These are phyloP conservation scores for Panus rudis DNA, from an alignment of 768 basidiomycete genomes.

Conservation along the genomic window DNA sequence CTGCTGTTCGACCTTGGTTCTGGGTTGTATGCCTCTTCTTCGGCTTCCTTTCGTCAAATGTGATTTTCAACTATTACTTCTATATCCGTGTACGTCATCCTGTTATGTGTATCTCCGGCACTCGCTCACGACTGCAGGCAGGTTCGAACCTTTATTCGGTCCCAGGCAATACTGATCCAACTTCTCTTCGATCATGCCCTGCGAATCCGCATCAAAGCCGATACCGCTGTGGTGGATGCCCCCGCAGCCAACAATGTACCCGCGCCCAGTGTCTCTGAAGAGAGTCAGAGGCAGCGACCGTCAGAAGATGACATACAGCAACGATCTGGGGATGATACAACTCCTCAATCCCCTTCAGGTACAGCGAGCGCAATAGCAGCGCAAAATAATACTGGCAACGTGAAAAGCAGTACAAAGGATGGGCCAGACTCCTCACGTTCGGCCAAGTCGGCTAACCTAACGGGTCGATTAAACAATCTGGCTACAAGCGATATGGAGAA, in stretches of 20 bases:
- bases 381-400: not conserved
- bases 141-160: conserved; percentile 5
- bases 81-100: conserved; percentile 5
- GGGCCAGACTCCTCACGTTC: not conserved
- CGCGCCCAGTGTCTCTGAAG: not conserved
- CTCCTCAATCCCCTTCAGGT: not conserved
- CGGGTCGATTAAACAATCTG: conserved; percentile 74
- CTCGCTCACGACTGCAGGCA: not conserved
- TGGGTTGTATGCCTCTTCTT: conserved; percentile 53
- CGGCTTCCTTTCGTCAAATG: conserved; percentile 20
- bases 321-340: conserved; percentile 4
- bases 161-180: conserved; percentile 5
- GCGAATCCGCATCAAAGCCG: conserved; percentile 11
- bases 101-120: not conserved
- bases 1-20: conserved; percentile 56
- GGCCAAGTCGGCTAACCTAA: conserved; percentile 38
- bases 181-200: conserved; percentile 13
- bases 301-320: not conserved
- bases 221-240: conserved; percentile 1
- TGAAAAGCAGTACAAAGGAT: not conserved
- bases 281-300: conserved; percentile 2
- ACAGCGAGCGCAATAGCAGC: not conserved
- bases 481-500: conserved; percentile 42
- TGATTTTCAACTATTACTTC: conserved; percentile 6
- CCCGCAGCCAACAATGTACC: not conserved